Evolutionary conservation across 2,329 filamentous ascomycete genomes (phyloP), one percentile per base, ranked within the genome.

Genomic region (Colletotrichum simmondsii): DNA sequence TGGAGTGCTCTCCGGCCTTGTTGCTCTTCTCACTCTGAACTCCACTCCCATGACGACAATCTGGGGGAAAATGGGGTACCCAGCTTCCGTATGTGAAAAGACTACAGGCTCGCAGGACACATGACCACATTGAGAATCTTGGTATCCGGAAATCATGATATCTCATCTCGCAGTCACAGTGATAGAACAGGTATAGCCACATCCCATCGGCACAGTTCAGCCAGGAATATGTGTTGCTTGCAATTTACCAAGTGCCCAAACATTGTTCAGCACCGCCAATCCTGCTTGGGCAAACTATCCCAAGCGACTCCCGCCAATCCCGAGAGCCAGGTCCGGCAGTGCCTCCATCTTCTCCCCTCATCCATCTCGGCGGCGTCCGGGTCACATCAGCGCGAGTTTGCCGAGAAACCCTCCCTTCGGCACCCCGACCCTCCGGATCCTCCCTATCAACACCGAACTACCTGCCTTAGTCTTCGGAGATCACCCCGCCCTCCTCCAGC

Each of bases 1-100:
- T 59, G 67, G 46, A 70, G 53, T 42, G 54, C n/a, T 56, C 16
- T 65, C 60, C 60, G 37, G 35, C 19, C 16, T 28, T 12, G 35
- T 4, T 63, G 22, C 28, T 53, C 24, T 28, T 16, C 42, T 52
- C 42, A 8, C 54, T 16, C 26, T 28, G 19, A 49, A n/a, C 63
- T 67, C 62, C 68, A 67, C 62, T 56, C 63, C n/a, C 42, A 67
- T 67, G 68, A 71, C 46, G 63, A 71, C 68, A 71, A 67, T 4
- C 63, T 32, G 61, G 67, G 60, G 57, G 24, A n/a, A 49, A 54
- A 58, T 19, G 30, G 56, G 32, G 67, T 19, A 26, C 14, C 60
- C 42, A 37, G 46, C 42, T 49, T 49, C 42, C 5, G 6, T 19
- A 11, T 8, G 16, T 6, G 19, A 49, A 19, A 49, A 4, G 19